Conservation (phyloP, 441 rosid species). For the Jatropha podagrica region DNA sequence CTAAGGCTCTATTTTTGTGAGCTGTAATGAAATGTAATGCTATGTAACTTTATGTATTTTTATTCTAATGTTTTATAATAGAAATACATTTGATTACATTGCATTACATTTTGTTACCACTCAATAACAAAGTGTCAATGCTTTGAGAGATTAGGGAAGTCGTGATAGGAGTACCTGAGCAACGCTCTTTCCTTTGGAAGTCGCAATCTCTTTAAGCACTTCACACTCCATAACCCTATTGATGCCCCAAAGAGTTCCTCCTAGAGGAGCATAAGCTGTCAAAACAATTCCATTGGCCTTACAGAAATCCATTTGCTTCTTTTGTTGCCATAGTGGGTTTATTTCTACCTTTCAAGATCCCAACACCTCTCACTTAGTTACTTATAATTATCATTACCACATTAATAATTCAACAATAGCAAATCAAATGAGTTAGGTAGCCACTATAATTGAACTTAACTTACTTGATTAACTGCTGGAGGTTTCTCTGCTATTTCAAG, state of each 20-base stretch:
- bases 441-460: not conserved
- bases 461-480: constrained; percentile 40
- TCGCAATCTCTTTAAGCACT: constrained; percentile 42
- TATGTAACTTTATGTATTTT: no score
- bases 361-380: not conserved
- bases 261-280: constrained; percentile 29
- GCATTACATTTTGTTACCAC: no score
- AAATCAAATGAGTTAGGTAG: not conserved
- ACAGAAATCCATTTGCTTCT: constrained; percentile 28
- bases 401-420: no score
- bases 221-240: constrained; percentile 41
- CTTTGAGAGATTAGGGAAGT: no score
- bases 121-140: no score
- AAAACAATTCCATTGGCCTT: constrained; percentile 31
- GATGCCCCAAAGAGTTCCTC: constrained; percentile 33
- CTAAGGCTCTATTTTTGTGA: no score
- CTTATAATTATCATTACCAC: no score
- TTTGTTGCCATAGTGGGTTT: constrained; percentile 30
- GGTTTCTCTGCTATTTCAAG: constrained; percentile 29
- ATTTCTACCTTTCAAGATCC: constrained; percentile 32
- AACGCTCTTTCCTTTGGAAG: constrained; percentile 40
- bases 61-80: no score
- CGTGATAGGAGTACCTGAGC: constrained; percentile 37
- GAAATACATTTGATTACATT: no score
- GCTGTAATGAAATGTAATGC: no score